Conservation (phyloP, 139 green algal species). For the Coelastrella sp. region DNA sequence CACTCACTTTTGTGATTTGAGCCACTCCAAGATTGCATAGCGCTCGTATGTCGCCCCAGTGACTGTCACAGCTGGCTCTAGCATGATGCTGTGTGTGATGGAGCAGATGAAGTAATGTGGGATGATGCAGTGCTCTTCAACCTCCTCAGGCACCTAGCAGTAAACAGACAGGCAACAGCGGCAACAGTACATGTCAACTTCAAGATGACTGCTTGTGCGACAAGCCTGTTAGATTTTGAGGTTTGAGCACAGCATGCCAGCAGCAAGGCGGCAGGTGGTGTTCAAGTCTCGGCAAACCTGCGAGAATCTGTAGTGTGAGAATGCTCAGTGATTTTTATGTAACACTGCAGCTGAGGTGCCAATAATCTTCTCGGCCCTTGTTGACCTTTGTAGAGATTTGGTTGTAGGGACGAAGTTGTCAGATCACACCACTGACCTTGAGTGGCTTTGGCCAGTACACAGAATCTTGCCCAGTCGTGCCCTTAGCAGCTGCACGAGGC, state of each 20-base stretch:
- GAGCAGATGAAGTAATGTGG: slow-evolving; percentile 32
- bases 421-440: neutral
- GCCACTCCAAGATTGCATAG: slow-evolving; percentile 30
- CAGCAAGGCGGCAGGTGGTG: no score
- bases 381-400: no score
- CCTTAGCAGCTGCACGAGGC: neutral
- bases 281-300: no score
- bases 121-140: slow-evolving; percentile 25
- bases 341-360: no score
- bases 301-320: no score
- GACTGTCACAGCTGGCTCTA: slow-evolving; percentile 10
- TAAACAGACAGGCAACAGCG: neutral
- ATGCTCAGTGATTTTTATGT: no score
- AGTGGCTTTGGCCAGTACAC: slow-evolving; percentile 22
- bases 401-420: neutral
- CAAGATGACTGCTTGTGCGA: no score
- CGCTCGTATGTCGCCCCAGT: slow-evolving; percentile 30
- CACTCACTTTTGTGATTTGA: slow-evolving; percentile 28
- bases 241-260: no score
- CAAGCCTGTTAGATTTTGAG: no score
- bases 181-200: no score
- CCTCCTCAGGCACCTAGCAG: neutral
- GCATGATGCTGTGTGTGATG: slow-evolving; percentile 45
- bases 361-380: no score
- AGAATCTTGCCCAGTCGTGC: neutral